phyloP scores from a whole-genome alignment of 2,329 filamentous ascomycete species.

The Graphilbum ipis-grandicollis region DNA sequence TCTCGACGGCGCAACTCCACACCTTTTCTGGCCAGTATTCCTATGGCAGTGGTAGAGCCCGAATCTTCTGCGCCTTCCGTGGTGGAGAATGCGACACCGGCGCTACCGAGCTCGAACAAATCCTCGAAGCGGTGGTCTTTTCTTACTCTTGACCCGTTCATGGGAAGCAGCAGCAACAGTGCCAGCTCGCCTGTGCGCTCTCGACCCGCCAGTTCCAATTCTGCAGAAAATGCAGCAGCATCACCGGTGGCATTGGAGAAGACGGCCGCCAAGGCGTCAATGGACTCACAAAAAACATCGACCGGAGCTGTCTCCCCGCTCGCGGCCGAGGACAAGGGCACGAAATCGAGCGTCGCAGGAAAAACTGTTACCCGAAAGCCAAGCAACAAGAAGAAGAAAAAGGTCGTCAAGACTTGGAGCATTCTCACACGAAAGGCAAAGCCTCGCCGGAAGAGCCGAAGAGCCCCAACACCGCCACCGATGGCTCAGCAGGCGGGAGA shows the following conservation, averaged over 20 bases:
- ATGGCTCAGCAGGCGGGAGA: slow-evolving; percentile 13
- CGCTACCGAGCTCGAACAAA: slow-evolving; percentile 31
- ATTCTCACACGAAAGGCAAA: slow-evolving; percentile 48
- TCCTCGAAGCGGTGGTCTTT: slow-evolving; percentile 43
- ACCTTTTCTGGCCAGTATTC: slow-evolving; percentile 29
- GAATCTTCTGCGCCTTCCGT: no score
- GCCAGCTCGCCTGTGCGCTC: slow-evolving; percentile 27
- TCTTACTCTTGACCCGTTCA: slow-evolving; percentile 40
- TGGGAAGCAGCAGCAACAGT: slow-evolving; percentile 12
- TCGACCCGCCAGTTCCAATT: slow-evolving; percentile 29
- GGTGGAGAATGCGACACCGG: no score
- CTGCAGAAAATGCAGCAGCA: no score
- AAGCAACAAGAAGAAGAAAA: slow-evolving; percentile 43
- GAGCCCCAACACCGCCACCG: slow-evolving; percentile 30
- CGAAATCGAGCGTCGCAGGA: not conserved
- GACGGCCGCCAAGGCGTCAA: no score
- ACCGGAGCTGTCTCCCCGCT: no score
- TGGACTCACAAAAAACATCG: no score
- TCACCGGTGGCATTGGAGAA: no score
- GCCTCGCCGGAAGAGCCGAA: slow-evolving; percentile 23
- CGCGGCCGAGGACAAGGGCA: no score
- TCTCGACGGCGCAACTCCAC: slow-evolving; percentile 41
- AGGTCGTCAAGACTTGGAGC: slow-evolving; percentile 59
- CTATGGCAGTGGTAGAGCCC: slow-evolving; percentile 13
- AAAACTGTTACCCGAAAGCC: slow-evolving; percentile 15